Evolutionary conservation across 768 basidiomycete species (phyloP).

Genomic region (Ramaria sp.): DNA sequence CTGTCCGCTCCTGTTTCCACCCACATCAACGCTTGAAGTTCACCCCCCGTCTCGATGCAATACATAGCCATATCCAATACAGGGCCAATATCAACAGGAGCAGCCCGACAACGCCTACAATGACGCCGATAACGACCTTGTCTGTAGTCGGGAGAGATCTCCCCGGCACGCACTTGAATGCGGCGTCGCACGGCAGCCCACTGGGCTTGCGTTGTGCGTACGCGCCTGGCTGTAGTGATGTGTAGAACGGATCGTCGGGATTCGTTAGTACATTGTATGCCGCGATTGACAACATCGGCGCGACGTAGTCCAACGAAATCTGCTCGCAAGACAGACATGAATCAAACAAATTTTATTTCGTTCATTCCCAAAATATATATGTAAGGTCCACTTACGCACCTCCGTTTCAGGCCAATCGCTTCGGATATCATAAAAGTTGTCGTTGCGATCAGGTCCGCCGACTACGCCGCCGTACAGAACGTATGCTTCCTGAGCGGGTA

Average conservation of each 20-base stretch:
- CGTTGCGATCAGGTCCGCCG: conserved; percentile 73
- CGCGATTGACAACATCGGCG: conserved; percentile 78
- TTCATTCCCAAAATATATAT: background rate
- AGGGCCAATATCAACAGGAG: conserved; percentile 36
- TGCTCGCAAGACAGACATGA: conserved; percentile 16
- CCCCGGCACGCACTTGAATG: conserved; percentile 31
- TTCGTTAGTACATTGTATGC: conserved; percentile 64
- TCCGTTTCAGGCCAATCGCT: conserved; percentile 87
- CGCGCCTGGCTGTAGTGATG: conserved; percentile 53
- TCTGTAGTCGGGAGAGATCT: conserved; percentile 46
- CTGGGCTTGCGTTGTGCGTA: conserved; percentile 51
- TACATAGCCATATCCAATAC: conserved; percentile 17
- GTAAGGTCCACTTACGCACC: conserved; percentile 27
- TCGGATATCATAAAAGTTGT: conserved; percentile 75
- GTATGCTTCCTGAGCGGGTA: conserved; percentile 61
- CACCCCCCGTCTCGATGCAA: background rate
- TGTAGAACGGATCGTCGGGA: conserved; percentile 67
- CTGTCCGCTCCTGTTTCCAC: background rate
- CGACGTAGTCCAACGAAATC: conserved; percentile 84
- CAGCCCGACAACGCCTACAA: conserved; percentile 52
- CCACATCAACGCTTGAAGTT: background rate
- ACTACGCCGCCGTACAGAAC: conserved; percentile 81
- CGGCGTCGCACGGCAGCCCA: conserved; percentile 73
- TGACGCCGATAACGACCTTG: conserved; percentile 61
- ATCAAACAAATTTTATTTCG: background rate